Percentiles rank a stretch among this genome's conserved stretches.
Evolutionary conservation across 148 eudicot genomes (phyloP).

Genomic region (Amaranthus cruentus): DNA sequence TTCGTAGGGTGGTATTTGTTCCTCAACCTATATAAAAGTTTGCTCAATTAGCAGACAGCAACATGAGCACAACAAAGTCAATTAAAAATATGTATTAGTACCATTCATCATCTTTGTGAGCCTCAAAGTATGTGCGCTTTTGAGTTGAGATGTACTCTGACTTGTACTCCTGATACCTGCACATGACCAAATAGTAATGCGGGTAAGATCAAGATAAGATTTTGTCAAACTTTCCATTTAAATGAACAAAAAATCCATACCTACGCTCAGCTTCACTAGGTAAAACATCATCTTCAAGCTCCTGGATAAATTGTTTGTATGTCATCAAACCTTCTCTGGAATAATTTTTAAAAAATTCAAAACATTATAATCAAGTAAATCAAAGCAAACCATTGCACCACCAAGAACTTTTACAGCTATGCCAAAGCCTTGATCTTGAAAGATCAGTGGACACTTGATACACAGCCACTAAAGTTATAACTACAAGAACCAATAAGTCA

Average conservation of each 20-base stretch:
- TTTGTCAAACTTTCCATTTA: not conserved
- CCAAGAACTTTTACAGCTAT: too few species aligned
- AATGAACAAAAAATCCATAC: conserved; percentile 23
- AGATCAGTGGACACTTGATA: too few species aligned
- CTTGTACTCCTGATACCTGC: conserved; percentile 90
- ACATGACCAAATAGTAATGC: conserved; percentile 7
- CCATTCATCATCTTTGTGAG: conserved; percentile 98
- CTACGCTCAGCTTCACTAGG: conserved; percentile 99
- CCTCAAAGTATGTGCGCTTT: conserved; percentile 84
- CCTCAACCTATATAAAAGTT: conserved; percentile 56
- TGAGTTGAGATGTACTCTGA: conserved; percentile 89
- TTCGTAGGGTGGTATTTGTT: conserved; percentile 97
- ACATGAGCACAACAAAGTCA: not conserved
- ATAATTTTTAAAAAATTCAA: not conserved
- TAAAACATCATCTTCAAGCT: conserved; percentile 95
- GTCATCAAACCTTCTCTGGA: conserved; percentile 93
- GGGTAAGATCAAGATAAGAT: not conserved
- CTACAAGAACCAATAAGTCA: too few species aligned
- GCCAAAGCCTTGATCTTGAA: too few species aligned
- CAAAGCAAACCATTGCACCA: too few species aligned
- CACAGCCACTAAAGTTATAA: too few species aligned
- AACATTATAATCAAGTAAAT: not conserved
- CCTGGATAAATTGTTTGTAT: conserved; percentile 98
- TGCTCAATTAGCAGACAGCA: conserved; percentile 10
- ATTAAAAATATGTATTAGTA: conserved; percentile 17